These are phyloP conservation scores for Termitomyces titanicus DNA, from an alignment of 768 basidiomycete species.

Conservation along the genomic window DNA sequence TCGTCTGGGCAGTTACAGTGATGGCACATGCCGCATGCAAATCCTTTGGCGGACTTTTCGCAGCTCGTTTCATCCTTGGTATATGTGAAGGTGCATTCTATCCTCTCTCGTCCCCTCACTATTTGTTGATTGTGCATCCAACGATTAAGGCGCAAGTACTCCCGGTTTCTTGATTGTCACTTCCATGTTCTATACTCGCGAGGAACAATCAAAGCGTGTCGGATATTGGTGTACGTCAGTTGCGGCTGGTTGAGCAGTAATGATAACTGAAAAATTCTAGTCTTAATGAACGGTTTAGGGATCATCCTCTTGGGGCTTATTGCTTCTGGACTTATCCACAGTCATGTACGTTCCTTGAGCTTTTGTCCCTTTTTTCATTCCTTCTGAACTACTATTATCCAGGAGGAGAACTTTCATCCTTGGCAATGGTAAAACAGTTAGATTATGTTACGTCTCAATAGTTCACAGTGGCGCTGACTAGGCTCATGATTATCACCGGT, in stretches of 20 bases:
- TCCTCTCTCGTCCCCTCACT: not conserved
- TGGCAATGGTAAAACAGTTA: constrained; percentile 72
- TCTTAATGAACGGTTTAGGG: constrained; percentile 76
- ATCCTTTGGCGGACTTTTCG: constrained; percentile 67
- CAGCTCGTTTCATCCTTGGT: constrained; percentile 69
- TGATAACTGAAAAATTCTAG: constrained; percentile 27
- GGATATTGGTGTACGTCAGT: constrained; percentile 75
- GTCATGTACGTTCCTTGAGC: constrained; percentile 28
- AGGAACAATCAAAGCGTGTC: constrained; percentile 66
- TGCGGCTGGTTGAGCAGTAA: not conserved
- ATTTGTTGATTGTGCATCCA: not conserved
- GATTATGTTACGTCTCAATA: not conserved
- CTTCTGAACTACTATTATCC: constrained; percentile 2
- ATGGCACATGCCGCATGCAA: constrained; percentile 60
- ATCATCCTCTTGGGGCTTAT: constrained; percentile 71
- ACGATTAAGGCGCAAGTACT: constrained; percentile 58
- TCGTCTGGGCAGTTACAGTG: constrained; percentile 61
- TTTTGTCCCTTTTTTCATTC: not conserved
- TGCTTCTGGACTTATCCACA: constrained; percentile 64
- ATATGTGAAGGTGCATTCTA: constrained; percentile 50
- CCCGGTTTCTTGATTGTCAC: constrained; percentile 81
- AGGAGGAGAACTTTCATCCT: constrained; percentile 53
- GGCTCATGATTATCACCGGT: constrained; percentile 76
- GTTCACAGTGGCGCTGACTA: constrained; percentile 21
- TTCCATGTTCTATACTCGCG: constrained; percentile 79